Evolutionary conservation across 2,329 filamentous ascomycete genomes (phyloP), one percentile per base, ranked within the genome.

Genomic region (Xylariaceae sp.): DNA sequence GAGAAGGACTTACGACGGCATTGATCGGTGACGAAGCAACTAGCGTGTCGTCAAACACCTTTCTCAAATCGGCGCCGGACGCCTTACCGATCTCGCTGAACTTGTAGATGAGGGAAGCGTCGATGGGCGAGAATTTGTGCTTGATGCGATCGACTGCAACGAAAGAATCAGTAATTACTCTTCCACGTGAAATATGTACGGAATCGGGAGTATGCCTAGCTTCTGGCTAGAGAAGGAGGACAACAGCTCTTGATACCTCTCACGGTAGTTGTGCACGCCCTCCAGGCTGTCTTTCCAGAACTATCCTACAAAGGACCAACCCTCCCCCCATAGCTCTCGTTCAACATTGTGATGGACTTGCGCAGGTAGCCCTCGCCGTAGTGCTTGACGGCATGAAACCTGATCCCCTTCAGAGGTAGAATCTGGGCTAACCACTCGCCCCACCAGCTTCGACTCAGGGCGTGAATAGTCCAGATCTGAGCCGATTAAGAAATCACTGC

Each of bases 281-380:
- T 76, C 66, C 0, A 81, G 70, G 50, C 87, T 80, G 40, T 79
- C 81, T 26, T 79, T 79, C 86, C 86, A 90, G 67, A 86, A 89
- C 64, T 91, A 87, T 8, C 85, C 87, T 1, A 91, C 81, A 13
- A 88, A 73, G 64, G 89, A 86, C 69, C 84, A 83, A 9, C 80
- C 72, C 10, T 76, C 71, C 2, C 80, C 80, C 6, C 67, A 64
- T 1, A 50, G n/a, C n/a, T 53, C 8, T 53, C 33, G 39, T 62
- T 51, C n/a, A 71, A 57, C 32, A 65, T 60, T 0, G 20, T 40
- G 6, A 72, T 39, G 3, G 71, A 62, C 20, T 69, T 66, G 6
- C 65, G 63, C 39, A 67, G 46, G 41, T 72, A 73, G n/a, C 48
- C 45, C 13, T 65, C 65, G 18, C 66, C 69, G 55, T 69, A 72